Evolutionary conservation across 768 basidiomycete species (phyloP).

Genomic region (Mycena pura): DNA sequence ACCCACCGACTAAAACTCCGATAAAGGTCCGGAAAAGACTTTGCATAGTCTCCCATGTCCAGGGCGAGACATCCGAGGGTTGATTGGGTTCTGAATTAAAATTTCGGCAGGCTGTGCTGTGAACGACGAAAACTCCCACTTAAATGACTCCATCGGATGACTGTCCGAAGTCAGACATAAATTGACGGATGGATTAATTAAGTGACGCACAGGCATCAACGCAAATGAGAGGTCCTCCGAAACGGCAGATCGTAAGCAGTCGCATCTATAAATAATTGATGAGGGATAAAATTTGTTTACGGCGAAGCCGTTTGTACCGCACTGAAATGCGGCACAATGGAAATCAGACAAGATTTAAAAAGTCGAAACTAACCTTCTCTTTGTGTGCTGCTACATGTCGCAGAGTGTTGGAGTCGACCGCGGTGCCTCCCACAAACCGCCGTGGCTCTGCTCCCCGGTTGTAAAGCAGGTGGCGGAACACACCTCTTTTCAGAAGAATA

Average conservation of each 20-base stretch:
- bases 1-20: constrained; percentile 66
- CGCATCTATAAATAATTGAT: constrained; percentile 51
- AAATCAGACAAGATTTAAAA: neutral
- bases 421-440: constrained; percentile 38
- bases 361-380: too few species aligned
- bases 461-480: constrained; percentile 82
- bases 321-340: too few species aligned
- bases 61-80: constrained; percentile 48
- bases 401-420: constrained; percentile 15
- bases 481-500: constrained; percentile 80
- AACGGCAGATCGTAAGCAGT: constrained; percentile 63
- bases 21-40: constrained; percentile 65
- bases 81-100: constrained; percentile 46
- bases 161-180: constrained; percentile 41
- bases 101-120: neutral
- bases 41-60: constrained; percentile 57
- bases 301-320: too few species aligned
- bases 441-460: constrained; percentile 77
- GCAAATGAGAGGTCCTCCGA: constrained; percentile 64
- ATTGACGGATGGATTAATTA: constrained; percentile 6
- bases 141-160: constrained; percentile 80
- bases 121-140: constrained; percentile 46
- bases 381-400: constrained; percentile 9
- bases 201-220: constrained; percentile 74
- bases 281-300: too few species aligned